phyloP scores from a whole-genome alignment of 2,329 filamentous ascomycete genomes.

The Zymoseptoria ardabiliae region DNA sequence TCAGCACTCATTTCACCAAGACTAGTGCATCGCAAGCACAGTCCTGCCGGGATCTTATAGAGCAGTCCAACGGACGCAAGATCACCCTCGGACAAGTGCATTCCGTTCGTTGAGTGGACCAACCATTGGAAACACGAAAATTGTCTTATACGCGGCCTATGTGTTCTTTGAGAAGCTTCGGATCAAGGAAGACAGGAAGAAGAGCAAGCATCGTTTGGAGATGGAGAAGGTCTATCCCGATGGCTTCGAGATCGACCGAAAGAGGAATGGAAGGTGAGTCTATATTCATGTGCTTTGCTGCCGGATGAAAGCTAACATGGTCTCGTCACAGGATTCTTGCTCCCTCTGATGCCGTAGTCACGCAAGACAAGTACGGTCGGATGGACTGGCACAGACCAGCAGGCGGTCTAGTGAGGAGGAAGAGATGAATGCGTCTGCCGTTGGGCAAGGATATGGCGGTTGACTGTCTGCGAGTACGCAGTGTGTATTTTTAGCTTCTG shows the following conservation, averaged over 20 bases:
- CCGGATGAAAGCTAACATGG: neutral
- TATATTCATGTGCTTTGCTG: neutral
- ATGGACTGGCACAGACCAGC: neutral
- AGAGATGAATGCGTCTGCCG: neutral
- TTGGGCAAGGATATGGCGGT: neutral
- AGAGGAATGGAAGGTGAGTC: conserved; percentile 2
- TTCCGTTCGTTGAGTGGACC: conserved; percentile 47
- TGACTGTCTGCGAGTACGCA: neutral
- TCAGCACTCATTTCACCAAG: conserved; percentile 43
- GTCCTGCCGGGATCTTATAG: conserved; percentile 45
- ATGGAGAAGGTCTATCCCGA: conserved; percentile 42
- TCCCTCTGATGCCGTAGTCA: neutral
- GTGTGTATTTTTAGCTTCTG: neutral
- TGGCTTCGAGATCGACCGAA: conserved; percentile 12
- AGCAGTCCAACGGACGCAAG: conserved; percentile 30
- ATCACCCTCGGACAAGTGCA: conserved; percentile 41
- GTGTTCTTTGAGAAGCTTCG: conserved; percentile 53
- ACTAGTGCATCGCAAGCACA: conserved; percentile 45
- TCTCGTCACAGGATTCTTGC: neutral
- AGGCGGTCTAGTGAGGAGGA: neutral
- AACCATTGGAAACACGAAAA: conserved; percentile 42
- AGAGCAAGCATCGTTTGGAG: conserved; percentile 44
- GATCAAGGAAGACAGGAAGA: conserved; percentile 46
- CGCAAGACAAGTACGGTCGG: neutral
- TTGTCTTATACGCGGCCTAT: conserved; percentile 30